Evolutionary conservation across 768 basidiomycete species (phyloP), one percentile per base, ranked within the genome.

Genomic region (Ramaria rubella): DNA sequence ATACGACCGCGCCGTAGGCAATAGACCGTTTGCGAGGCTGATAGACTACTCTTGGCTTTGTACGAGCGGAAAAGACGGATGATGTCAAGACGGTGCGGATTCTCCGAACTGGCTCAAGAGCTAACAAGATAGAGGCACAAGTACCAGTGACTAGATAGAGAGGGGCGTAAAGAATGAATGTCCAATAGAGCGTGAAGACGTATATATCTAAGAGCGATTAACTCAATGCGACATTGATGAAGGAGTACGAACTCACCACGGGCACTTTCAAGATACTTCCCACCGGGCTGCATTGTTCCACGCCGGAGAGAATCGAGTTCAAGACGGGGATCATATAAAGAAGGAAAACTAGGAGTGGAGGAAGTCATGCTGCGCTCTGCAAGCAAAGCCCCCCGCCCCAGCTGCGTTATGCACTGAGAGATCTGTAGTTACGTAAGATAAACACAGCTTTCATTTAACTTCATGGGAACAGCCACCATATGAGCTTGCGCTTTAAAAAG

Each of bases 131-230:
- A 12, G 55, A 23, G 2, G 55, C 55, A 33, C 55, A 56, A 17
- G 29, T 19, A 21, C 55, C 55, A 27, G 55, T 56, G 8, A 48
- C 12, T 14, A 56, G 8, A 33, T 48, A 56, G 17, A 56, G 43
- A 17, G 55, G 55, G 5, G 45, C 27, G 23, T 56, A 49, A 24
- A 56, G 29, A 33, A 56, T 56, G 43, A 56, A 24, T n/a, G 31
- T 56, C 55, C 55, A 56, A 24, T 56, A 56, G 19, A 56, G 55
- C 21, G 55, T 56, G 26, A 56, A 56, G 3, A 46, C 26, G 31
- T 46, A 56, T 15, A 56, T 21, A 34, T 56, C 55, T 56, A 5
- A 33, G 26, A 54, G 1, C 17, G 8, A 19, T 27, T 26, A 8
- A 9, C 23, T 45, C n/a, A 33, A 31, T 56, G 31, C 5, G 19